Evolutionary conservation across 23 red algal species (phyloP).

Genomic region (Gracilaria domingensis): DNA sequence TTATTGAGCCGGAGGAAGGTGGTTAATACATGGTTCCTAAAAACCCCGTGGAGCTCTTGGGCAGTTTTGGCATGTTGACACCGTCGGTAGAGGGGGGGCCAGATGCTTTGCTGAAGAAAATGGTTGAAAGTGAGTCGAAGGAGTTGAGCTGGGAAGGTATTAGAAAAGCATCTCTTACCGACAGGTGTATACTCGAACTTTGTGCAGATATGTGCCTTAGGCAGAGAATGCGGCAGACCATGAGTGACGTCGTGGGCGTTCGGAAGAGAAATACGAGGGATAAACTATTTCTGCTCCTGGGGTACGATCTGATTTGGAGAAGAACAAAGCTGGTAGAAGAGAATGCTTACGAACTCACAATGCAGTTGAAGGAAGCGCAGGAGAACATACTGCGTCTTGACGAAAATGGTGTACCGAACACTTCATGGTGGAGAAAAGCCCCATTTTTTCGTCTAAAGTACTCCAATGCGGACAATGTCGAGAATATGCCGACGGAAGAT

Average conservation of each 20-base stretch:
- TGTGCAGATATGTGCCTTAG: neutral
- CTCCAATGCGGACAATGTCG: neutral
- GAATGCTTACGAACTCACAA: neutral
- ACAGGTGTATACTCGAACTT: neutral
- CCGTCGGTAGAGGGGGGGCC: neutral
- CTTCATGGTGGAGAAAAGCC: neutral
- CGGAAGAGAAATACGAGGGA: conserved; percentile 4
- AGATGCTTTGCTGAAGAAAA: neutral
- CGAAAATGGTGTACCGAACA: neutral
- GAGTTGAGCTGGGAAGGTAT: neutral
- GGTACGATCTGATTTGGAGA: neutral
- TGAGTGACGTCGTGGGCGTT: neutral
- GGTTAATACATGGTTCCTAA: neutral
- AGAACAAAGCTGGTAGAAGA: neutral
- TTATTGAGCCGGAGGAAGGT: neutral
- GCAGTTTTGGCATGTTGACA: neutral
- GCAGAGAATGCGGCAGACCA: conserved; percentile 6
- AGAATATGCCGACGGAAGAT: neutral
- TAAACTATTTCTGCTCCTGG: neutral
- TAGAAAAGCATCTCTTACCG: no score
- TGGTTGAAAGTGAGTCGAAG: neutral
- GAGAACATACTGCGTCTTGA: neutral
- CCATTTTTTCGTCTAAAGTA: neutral
- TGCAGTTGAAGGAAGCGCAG: conserved; percentile 6
- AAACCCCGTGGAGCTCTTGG: neutral